Conservation (phyloP, 441 rosid species). For the Adansonia madagascariensis region DNA sequence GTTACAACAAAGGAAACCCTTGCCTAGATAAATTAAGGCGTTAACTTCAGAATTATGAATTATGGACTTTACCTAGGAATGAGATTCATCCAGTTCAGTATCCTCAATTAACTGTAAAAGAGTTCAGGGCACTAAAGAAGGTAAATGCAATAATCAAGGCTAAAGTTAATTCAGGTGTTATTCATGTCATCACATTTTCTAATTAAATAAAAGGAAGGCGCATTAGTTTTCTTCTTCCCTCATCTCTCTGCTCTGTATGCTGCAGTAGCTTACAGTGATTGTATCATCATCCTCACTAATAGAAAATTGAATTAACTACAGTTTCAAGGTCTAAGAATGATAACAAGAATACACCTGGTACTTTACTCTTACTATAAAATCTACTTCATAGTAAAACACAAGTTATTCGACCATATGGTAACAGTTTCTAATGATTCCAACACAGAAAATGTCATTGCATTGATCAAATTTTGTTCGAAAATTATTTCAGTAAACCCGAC, state of each 20-base stretch:
- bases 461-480: no score
- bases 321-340: neutral
- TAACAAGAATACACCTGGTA: neutral
- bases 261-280: slow-evolving; percentile 1
- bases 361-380: neutral
- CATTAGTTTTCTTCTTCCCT: neutral
- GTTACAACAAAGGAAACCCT: neutral
- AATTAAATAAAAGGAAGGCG: neutral
- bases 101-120: neutral
- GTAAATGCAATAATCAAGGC: slow-evolving; percentile 1
- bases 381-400: neutral
- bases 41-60: neutral
- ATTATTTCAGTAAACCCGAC: no score
- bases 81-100: neutral
- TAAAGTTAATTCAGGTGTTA: neutral
- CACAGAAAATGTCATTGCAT: neutral
- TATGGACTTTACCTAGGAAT: neutral
- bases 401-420: neutral
- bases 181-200: neutral
- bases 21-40: neutral
- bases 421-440: neutral
- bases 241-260: neutral
- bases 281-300: neutral
- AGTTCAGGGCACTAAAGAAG: neutral
- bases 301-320: neutral